phyloP scores from a whole-genome alignment of 108 stramenopile genomes.

The Skeletonema potamos region DNA sequence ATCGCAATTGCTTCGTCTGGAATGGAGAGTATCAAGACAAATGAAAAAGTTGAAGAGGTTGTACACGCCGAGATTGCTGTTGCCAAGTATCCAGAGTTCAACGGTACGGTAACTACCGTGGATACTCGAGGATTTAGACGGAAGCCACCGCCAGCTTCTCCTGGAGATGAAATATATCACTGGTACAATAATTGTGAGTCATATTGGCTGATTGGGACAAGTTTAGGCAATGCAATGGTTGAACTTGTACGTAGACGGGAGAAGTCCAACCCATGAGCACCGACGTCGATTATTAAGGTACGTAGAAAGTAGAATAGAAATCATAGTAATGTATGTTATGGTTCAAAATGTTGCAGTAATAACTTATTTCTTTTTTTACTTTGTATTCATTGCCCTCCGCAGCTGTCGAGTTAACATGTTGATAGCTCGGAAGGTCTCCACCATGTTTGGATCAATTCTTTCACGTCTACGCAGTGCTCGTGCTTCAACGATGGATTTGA shows the following conservation, averaged over 20 bases:
- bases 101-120: not conserved
- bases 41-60: not conserved
- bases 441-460: slow-evolving; percentile 49
- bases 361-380: slow-evolving; percentile 1
- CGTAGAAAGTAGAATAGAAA: too few species aligned
- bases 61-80: slow-evolving; percentile 1
- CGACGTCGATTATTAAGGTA: too few species aligned
- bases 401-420: slow-evolving; percentile 46
- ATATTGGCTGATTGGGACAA: slow-evolving; percentile 7
- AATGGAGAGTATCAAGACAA: not conserved
- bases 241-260: not conserved
- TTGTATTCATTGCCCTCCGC: slow-evolving; percentile 18
- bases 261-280: not conserved
- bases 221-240: slow-evolving; percentile 6
- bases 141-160: not conserved
- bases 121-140: slow-evolving; percentile 1
- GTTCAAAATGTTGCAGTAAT: not conserved
- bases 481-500: slow-evolving; percentile 30
- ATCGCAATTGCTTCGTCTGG: slow-evolving; percentile 23
- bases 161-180: slow-evolving; percentile 2
- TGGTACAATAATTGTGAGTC: slow-evolving; percentile 5
- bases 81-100: slow-evolving; percentile 1
- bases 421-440: slow-evolving; percentile 62
- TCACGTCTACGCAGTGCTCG: slow-evolving; percentile 26
- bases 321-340: too few species aligned